Conservation (phyloP, 2,329 filamentous ascomycete species). For the Zarea fungicola region DNA sequence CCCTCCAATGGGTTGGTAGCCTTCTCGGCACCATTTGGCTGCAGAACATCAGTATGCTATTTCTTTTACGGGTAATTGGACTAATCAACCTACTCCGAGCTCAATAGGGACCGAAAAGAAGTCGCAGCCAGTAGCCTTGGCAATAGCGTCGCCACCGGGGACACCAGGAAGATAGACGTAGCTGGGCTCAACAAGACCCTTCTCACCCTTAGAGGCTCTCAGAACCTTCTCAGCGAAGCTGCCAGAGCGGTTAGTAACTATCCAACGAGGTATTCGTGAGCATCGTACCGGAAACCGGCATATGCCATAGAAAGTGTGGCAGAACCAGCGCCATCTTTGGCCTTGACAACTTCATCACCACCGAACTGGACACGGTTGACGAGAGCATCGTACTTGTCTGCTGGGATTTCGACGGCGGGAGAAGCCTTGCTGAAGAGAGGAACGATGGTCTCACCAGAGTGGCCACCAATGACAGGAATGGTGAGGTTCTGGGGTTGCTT, state of each 20-base stretch:
- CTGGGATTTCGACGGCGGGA: constrained; percentile 73
- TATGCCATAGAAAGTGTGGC: constrained; percentile 94
- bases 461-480: constrained; percentile 91
- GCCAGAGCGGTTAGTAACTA: constrained; percentile 13
- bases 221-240: constrained; percentile 94
- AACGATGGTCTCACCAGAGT: constrained; percentile 97
- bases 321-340: constrained; percentile 86
- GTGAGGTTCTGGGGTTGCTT: constrained; percentile 75
- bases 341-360: constrained; percentile 94
- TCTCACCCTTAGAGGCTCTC: constrained; percentile 81
- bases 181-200: constrained; percentile 88
- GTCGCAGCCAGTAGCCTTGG: constrained; percentile 76
- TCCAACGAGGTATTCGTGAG: constrained; percentile 8
- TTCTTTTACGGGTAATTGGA: background rate
- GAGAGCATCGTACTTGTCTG: constrained; percentile 84
- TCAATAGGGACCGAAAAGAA: constrained; percentile 97
- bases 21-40: constrained; percentile 83
- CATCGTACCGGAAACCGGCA: constrained; percentile 77
- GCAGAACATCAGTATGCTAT: constrained; percentile 24
- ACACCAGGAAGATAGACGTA: constrained; percentile 94
- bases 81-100: constrained; percentile 71
- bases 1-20: constrained; percentile 71
- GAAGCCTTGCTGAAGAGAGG: constrained; percentile 91
- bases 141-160: constrained; percentile 77
- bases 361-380: constrained; percentile 97